Base-by-base conservation (phyloP, 305 asterid genomes). In the Withania somnifera region DNA sequence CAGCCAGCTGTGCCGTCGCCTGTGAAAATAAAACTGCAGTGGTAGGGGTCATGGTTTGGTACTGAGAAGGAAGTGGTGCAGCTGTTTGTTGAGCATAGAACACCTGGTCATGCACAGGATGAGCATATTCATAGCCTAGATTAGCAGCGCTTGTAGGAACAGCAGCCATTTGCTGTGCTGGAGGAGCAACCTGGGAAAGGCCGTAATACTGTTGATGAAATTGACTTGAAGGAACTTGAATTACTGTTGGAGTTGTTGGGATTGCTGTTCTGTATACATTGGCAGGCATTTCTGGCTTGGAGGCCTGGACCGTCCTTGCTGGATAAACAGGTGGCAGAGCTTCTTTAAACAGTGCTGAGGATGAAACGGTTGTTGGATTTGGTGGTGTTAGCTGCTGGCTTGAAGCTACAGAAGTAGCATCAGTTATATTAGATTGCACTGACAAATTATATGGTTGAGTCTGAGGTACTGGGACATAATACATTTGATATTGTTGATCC, bases 41-140 rank as follows among this genome's bases (percentile, higher is more conserved):
- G 45, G 89, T 90, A 2, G 93, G 90, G 57, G 89, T 90, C 86
- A 91, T 88, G 20, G 96, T 88, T 81, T 93, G 94, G 84, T 91
- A 93, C 63, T 88, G 95, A 77, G 95, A 73, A 42, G 88, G 88
- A 9, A 81, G 82, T 10, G 89, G 84, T 20, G 87, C 78, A 32
- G 89, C 82, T 67, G 82, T 58, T 78, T 85, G 89, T 63, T 89
- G 93, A 79, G 84, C 86, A 87, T 90, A 90, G 80, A 87, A 89
- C 32, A 87, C 84, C 53, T 90, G 95, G 45, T 90, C 93, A 26
- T 87, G 91, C 60, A 85, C 24, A 9, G 86, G 90, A 64, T 88
- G 89, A 38, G 92, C 68, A 84, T 88, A 90, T 11, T 91, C 94
- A 68, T 85, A 89, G 7, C 90, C 89, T 28, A 85, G 89, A 84